Conservation (phyloP, 225 moss, liverwort and hornwort species). For the Sphagnum contortum region DNA sequence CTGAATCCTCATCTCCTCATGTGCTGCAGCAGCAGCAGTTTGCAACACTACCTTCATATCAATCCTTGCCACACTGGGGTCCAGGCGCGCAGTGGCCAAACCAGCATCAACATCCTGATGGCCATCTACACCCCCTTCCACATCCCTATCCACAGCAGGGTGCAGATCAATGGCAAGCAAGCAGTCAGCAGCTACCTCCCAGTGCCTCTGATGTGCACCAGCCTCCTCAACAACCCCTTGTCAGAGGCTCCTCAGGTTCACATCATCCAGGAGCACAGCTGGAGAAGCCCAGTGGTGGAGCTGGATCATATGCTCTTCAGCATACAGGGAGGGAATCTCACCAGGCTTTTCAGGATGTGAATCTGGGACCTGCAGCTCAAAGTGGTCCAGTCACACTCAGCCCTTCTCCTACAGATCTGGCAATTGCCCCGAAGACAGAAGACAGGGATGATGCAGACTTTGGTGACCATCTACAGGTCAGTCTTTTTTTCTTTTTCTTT, state of each 20-base stretch:
- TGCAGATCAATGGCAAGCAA: background rate
- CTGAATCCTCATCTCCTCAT: no score
- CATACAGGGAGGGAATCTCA: constrained; percentile 1
- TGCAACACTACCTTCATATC: no score
- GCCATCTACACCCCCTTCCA: no score
- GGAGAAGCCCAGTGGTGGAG: no score
- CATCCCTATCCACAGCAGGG: no score
- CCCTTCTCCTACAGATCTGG: background rate
- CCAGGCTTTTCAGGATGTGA: background rate
- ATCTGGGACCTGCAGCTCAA: background rate
- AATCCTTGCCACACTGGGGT: no score
- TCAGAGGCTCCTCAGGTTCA: constrained; percentile 1
- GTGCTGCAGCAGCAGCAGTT: no score
- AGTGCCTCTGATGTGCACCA: background rate
- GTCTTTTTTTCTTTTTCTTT: no score
- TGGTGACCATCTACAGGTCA: constrained; percentile 2
- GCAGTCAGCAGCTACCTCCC: background rate
- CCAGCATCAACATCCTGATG: no score
- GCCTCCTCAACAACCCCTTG: background rate
- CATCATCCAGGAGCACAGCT: background rate
- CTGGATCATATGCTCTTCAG: background rate
- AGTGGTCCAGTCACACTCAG: background rate
- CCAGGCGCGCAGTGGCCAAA: no score
- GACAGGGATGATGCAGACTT: background rate
- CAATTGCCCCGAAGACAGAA: constrained; percentile 1